Conservation (phyloP, 306 rosid genomes). For the Acacia crassicarpa region DNA sequence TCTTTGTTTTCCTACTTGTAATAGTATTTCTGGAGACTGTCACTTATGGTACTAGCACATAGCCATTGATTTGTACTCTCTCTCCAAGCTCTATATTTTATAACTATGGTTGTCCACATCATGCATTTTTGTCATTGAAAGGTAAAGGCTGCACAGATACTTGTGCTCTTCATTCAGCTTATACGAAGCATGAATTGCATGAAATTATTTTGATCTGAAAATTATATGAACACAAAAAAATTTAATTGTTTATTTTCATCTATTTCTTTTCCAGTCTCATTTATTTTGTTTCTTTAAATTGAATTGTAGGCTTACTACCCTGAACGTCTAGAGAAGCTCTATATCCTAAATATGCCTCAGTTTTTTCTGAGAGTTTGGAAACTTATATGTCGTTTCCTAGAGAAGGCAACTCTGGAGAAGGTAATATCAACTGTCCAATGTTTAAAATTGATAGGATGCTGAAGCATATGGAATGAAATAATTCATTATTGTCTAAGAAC, state of each 20-base stretch:
- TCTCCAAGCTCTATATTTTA: too few species aligned
- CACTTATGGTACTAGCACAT: too few species aligned
- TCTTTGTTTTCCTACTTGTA: constrained; percentile 1
- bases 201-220: too few species aligned
- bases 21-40: background rate
- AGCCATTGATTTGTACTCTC: too few species aligned
- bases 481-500: background rate
- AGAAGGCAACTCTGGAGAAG: constrained; percentile 82
- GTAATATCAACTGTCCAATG: constrained; percentile 34
- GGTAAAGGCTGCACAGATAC: too few species aligned
- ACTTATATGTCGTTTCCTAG: constrained; percentile 77
- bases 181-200: too few species aligned
- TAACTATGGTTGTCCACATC: too few species aligned
- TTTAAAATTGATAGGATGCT: background rate
- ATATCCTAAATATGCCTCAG: constrained; percentile 76
- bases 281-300: background rate
- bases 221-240: too few species aligned
- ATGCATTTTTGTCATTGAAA: too few species aligned
- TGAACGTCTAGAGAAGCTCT: constrained; percentile 76
- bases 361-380: constrained; percentile 92
- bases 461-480: background rate
- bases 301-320: constrained; percentile 84
- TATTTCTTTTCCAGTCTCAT: background rate
- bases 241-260: background rate
- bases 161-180: too few species aligned